A percentile compares a stretch with the other conserved stretches of the same genome.
Conservation (phyloP, 208 protist genomes). For the Endotrypanum monterogeii region DNA sequence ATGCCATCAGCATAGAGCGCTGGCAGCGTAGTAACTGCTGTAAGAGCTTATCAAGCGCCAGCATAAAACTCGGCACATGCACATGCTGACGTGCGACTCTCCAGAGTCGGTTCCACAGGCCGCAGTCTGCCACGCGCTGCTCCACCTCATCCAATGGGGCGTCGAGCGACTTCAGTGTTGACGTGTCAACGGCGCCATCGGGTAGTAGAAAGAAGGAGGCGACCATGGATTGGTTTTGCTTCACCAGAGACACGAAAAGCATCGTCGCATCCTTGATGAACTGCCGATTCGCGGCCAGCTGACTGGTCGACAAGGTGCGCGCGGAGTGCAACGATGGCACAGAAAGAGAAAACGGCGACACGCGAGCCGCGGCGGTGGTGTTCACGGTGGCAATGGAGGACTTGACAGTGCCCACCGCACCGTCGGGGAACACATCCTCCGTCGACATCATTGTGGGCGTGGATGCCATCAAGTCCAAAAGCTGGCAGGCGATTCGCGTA, state of each 20-base stretch:
- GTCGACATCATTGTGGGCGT: conserved; percentile 18
- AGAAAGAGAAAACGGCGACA: background rate
- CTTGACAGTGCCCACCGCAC: background rate
- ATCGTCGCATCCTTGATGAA: conserved; percentile 33
- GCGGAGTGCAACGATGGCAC: background rate
- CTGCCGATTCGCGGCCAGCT: conserved; percentile 25
- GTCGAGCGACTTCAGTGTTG: conserved; percentile 43
- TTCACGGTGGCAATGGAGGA: background rate
- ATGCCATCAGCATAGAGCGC: conserved; percentile 16
- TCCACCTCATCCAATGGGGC: conserved; percentile 38
- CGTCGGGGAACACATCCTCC: conserved; percentile 12
- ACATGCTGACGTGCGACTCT: conserved; percentile 26
- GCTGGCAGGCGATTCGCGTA: conserved; percentile 20
- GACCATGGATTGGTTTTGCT: conserved; percentile 29
- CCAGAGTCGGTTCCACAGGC: conserved; percentile 33
- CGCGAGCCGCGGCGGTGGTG: background rate
- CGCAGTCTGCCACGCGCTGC: conserved; percentile 22
- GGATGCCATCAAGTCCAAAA: conserved; percentile 32
- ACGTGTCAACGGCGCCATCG: conserved; percentile 30
- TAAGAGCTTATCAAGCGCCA: conserved; percentile 31
- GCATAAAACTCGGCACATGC: conserved; percentile 24
- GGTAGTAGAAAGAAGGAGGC: conserved; percentile 48
- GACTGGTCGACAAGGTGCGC: background rate
- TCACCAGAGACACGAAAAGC: conserved; percentile 31
- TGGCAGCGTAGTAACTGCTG: conserved; percentile 31